Conservation (phyloP, 2,329 filamentous ascomycete genomes). For the Aspergillus costaricaensis region DNA sequence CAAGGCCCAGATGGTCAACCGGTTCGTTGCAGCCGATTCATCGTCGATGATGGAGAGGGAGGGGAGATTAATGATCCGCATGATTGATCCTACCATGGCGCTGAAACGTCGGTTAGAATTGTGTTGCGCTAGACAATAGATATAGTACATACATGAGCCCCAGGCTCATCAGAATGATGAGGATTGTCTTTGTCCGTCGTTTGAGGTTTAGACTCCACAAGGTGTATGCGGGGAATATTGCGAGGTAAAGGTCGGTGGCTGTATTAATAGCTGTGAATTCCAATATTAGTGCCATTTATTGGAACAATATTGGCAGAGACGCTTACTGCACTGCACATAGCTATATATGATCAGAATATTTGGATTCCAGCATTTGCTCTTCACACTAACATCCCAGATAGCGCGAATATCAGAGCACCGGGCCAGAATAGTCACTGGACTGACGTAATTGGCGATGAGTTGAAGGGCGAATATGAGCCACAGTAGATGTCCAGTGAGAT, state of each 20-base stretch:
- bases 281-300: no score
- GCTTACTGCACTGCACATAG: conserved; percentile 31
- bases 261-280: conserved; percentile 24
- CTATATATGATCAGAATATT: conserved; percentile 30
- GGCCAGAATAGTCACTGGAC: conserved; percentile 28
- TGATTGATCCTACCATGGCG: conserved; percentile 29
- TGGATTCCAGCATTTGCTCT: conserved; percentile 24
- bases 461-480: conserved; percentile 15
- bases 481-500: not conserved
- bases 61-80: conserved; percentile 20
- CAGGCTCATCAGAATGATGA: conserved; percentile 31
- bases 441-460: conserved; percentile 22
- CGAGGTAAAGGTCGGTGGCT: conserved; percentile 29
- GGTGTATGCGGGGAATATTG: conserved; percentile 26
- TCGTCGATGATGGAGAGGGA: conserved; percentile 25
- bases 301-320: no score
- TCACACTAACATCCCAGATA: conserved; percentile 24
- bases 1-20: conserved; percentile 30
- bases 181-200: conserved; percentile 31
- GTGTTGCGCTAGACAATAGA: not conserved
- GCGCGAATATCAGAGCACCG: conserved; percentile 25
- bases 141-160: conserved; percentile 31
- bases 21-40: conserved; percentile 24
- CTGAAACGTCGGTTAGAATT: not conserved
- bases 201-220: conserved; percentile 38